Evolutionary conservation across 2,329 filamentous ascomycete species (phyloP).

Genomic region (Aspergillus ibericus): DNA sequence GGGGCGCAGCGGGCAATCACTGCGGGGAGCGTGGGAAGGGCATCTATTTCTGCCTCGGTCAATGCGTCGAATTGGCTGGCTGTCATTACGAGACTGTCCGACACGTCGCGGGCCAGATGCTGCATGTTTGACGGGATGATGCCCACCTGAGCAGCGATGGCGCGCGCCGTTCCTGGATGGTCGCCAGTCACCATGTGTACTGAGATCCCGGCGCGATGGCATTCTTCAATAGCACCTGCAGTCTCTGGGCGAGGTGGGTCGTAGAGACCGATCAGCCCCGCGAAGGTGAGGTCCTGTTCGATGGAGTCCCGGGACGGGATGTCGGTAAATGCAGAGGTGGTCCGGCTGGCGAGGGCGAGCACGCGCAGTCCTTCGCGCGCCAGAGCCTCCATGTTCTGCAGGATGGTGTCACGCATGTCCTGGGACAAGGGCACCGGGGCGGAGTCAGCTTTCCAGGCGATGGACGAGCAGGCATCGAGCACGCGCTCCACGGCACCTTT

Average conservation of each 20-base stretch:
- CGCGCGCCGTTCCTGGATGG: constrained; percentile 73
- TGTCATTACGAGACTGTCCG: constrained; percentile 70
- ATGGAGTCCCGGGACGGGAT: constrained; percentile 56
- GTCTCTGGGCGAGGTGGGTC: constrained; percentile 83
- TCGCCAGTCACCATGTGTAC: constrained; percentile 87
- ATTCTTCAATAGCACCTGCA: constrained; percentile 67
- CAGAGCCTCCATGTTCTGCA: constrained; percentile 68
- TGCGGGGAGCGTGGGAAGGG: constrained; percentile 54
- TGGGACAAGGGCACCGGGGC: constrained; percentile 51
- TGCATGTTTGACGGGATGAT: constrained; percentile 68
- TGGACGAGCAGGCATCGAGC: constrained; percentile 60
- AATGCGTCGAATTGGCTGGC: constrained; percentile 77
- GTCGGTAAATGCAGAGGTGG: constrained; percentile 14
- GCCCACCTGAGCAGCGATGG: constrained; percentile 75
- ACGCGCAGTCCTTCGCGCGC: constrained; percentile 68
- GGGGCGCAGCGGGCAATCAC: constrained; percentile 62
- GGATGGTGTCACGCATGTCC: constrained; percentile 56
- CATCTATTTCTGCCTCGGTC: constrained; percentile 69
- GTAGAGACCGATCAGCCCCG: constrained; percentile 83
- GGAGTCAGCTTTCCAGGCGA: constrained; percentile 45
- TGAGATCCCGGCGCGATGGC: constrained; percentile 70
- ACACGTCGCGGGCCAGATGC: constrained; percentile 61
- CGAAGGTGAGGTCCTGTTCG: constrained; percentile 68
- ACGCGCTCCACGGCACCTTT: constrained; percentile 66
- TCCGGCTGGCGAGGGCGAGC: constrained; percentile 60